Evolutionary conservation across 768 basidiomycete species (phyloP), one percentile per base, ranked within the genome.

Genomic region (Termitomyces sp.): DNA sequence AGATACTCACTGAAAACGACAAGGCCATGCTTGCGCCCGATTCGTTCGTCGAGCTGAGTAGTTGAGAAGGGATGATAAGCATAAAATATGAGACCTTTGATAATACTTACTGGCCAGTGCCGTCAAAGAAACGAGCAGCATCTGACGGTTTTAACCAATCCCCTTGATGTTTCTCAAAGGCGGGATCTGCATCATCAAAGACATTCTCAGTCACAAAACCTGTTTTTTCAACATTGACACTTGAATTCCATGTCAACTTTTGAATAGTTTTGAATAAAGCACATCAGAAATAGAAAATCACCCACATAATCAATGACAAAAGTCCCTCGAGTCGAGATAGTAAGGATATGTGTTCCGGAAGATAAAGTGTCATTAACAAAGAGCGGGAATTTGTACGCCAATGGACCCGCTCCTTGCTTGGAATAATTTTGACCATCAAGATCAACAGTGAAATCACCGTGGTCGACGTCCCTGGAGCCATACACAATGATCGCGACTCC

Each of bases 181-280:
- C 59, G 45, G 45, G 39, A 7, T 49, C 59, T 22, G 51, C 24
- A 52, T 57, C 55, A 44, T 60, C 59, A 18, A 56, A 12, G 2
- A 60, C 55, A 9, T 2, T 36, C 15, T n/a, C 7, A 28, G 4
- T 18, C 12, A 54, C 33, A n/a, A 55, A 16, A n/a, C 59, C 55
- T 18, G 26, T 42, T 34, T 57, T 60, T 10, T 28, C 39, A 37
- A 20, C 24, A 16, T 56, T 36, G 5, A 57, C 37, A 26, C 24
- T 60, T 3, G 59, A 60, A 8, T 52, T 36, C 55, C 59, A 60
- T 15, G 51, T 49, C 16, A 60, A 22, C 59, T 60, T n/a, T 36
- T 22, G 48, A 22, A 22, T 22, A 13, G 8, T 22, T 13, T 50
- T 20, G 34, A 15, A 15, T 16, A 6, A 33, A 50, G 20, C 3